phyloP scores from a whole-genome alignment of 768 basidiomycete species.

The Rhizopogon rudus region DNA sequence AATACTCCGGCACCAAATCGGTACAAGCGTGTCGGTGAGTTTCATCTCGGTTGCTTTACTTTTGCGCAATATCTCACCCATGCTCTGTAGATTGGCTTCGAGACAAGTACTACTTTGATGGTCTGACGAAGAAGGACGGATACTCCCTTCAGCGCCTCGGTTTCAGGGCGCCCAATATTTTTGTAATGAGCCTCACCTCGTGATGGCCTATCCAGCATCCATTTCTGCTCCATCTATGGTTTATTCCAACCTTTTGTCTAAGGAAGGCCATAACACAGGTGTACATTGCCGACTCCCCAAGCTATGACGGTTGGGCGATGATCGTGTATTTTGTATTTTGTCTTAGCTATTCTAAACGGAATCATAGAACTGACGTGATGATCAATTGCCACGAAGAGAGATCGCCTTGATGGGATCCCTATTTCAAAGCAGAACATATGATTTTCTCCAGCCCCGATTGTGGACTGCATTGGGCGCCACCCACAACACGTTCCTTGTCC shows the following conservation, averaged over 20 bases:
- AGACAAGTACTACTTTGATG: conserved; percentile 68
- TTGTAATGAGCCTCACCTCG: conserved; percentile 60
- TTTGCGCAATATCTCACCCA: background rate
- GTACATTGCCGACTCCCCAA: background rate
- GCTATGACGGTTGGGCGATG: background rate
- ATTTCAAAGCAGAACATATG: no score
- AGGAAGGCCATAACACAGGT: background rate
- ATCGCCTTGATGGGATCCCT: background rate
- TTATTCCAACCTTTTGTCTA: background rate
- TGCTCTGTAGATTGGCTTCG: conserved; percentile 64
- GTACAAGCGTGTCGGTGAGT: conserved; percentile 61
- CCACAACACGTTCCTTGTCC: background rate
- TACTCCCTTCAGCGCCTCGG: conserved; percentile 63
- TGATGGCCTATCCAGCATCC: conserved; percentile 22
- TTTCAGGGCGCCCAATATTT: conserved; percentile 75
- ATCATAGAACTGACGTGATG: background rate
- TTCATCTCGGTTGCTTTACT: background rate
- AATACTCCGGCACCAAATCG: conserved; percentile 41
- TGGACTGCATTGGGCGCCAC: background rate
- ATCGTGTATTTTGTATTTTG: no score
- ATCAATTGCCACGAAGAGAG: background rate
- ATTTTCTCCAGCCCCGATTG: no score
- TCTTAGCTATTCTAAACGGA: background rate
- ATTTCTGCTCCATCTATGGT: conserved; percentile 6
- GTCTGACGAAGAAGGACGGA: conserved; percentile 50